These are phyloP conservation scores for Eucalyptus cloeziana DNA, from an alignment of 345 rosid genomes.

Conservation along the genomic window DNA sequence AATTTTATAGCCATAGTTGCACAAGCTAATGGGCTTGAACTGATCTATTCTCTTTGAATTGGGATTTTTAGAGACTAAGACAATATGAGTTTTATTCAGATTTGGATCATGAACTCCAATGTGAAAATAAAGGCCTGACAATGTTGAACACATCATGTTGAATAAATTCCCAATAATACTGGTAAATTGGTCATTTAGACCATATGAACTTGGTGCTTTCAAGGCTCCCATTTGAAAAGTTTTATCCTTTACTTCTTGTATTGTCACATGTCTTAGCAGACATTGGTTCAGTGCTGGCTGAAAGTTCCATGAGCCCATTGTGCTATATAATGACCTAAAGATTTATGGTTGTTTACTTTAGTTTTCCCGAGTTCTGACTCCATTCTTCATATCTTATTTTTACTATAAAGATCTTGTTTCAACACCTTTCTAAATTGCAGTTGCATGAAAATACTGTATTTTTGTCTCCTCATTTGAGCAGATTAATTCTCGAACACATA, in stretches of 20 bases:
- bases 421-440: rapidly evolving
- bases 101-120: neutral
- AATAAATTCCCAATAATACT: neutral
- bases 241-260: neutral
- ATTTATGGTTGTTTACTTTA: neutral
- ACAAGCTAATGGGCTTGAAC: neutral
- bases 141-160: neutral
- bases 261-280: neutral
- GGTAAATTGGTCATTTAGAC: neutral
- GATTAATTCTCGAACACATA: neutral
- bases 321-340: neutral
- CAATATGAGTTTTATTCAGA: neutral
- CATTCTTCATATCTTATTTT: neutral
- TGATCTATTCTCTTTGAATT: too few species aligned
- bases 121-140: neutral
- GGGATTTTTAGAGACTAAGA: neutral
- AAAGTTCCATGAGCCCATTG: too few species aligned
- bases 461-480: neutral
- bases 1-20: neutral
- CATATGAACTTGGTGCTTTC: neutral
- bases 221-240: neutral
- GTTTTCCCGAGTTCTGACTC: neutral
- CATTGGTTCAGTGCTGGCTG: neutral
- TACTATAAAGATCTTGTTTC: too few species aligned
- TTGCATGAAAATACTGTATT: neutral